These are phyloP conservation scores for Fraxinus cuspidata DNA, from an alignment of 257 asterid genomes.

Conservation along the genomic window DNA sequence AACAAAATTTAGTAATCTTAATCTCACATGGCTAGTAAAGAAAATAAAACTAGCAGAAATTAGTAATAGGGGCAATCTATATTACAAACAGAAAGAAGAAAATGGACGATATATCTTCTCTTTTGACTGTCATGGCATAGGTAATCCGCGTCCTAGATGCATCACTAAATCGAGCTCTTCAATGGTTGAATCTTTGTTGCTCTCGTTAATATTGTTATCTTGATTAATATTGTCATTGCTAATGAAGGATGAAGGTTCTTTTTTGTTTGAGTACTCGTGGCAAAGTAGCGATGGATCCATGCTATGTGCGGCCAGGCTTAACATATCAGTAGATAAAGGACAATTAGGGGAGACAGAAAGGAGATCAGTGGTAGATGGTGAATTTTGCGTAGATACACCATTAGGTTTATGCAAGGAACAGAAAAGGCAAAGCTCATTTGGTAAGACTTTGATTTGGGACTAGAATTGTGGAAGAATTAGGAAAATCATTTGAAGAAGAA, in stretches of 20 bases:
- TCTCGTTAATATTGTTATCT: neutral
- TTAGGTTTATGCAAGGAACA: slow-evolving; percentile 61
- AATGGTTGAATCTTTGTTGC: slow-evolving; percentile 11
- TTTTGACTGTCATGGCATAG: slow-evolving; percentile 19
- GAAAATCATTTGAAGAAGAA: neutral
- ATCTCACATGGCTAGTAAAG: neutral
- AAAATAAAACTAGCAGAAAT: neutral
- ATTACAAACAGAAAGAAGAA: slow-evolving; percentile 18
- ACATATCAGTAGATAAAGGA: slow-evolving; percentile 24
- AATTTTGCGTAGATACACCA: slow-evolving; percentile 23
- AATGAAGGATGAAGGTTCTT: slow-evolving; percentile 36
- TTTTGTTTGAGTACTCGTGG: slow-evolving; percentile 25
- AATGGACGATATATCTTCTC: neutral
- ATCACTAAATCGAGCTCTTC: slow-evolving; percentile 70
- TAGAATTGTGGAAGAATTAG: slow-evolving; percentile 27
- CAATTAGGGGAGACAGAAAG: slow-evolving; percentile 25
- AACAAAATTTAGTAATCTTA: neutral
- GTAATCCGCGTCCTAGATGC: slow-evolving; percentile 50
- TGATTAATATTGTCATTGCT: slow-evolving; percentile 15
- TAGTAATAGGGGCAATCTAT: slow-evolving; percentile 5
- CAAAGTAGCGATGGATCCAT: slow-evolving; percentile 32
- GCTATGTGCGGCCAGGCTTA: slow-evolving; percentile 24
- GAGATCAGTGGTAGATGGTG: slow-evolving; percentile 20
- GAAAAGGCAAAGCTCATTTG: slow-evolving; percentile 45
- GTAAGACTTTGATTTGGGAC: slow-evolving; percentile 43